Base-by-base conservation (phyloP, 2,329 filamentous ascomycete genomes). In the Corinectria fuckeliana region DNA sequence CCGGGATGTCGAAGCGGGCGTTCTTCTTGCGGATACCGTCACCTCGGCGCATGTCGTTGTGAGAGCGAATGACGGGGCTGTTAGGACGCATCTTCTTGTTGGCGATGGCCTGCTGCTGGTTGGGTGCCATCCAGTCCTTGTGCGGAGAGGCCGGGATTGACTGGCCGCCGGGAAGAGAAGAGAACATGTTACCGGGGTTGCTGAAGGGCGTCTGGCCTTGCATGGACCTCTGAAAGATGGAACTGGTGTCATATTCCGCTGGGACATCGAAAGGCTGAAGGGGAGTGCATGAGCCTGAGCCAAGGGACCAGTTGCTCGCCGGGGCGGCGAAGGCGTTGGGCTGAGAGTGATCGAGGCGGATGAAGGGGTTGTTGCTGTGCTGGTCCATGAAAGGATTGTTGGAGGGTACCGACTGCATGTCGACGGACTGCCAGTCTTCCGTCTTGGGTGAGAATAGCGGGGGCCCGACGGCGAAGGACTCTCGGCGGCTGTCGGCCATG, bases 21-120 rank as follows among this genome's bases (percentile, higher is more conserved):
- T 98, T 99, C 90, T 98, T 98, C 88, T 99, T 99, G 72, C 95
- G 88, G 77, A 98, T 96, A 62, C 95, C 92, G 69, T 96, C 93
- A 56, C 92, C 88, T 68, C 91, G 86, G 62, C 87, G 84, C 76
- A 91, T 81, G 56, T 93, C 89, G 62, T 93, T 92, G 79, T 91
- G 90, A 69, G 85, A 90, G 73, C 88, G 86, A 76, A 90, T 85
- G 55, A 85, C 82, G 25, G 91, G 87, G 76, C 86, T 93, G 73
- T 85, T 85, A 39, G 87, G 85, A 30, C 79, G 83, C 82, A 90
- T 88, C 69, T 85, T 82, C 78, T 87, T 88, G 61, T 78, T 77
- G 75, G 23, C 42, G 25, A 84, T 78, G 50, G 78, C 75, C 66
- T 83, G 81, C 59, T 78, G 77, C 42, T 58, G 56, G n/a, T 30